Evolutionary conservation across 1,139 yeast genomes (phyloP), one percentile per base, ranked within the genome.

Genomic region (Geotrichum bryndzae): DNA sequence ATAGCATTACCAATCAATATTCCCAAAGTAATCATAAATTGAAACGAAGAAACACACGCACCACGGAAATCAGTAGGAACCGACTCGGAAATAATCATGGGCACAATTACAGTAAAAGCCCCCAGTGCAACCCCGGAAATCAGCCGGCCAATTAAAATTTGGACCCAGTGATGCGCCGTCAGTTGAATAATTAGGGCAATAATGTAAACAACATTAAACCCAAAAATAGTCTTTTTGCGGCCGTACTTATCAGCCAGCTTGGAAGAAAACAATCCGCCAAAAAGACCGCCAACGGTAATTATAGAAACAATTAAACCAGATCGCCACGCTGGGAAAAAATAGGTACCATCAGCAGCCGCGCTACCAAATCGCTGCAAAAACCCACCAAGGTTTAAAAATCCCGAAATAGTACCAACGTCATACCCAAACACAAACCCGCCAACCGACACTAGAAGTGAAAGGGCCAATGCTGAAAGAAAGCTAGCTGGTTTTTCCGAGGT

Each of bases 21-120:
- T 70, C 94, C 94, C 63, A 86, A 76, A 35, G 91, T 86, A 71
- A 87, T 83, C 73, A 82, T 81, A 70, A 84, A 81, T 75, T 87
- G 90, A 79, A 84, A 86, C 67, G 87, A 81, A 54, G 86, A 82
- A 56, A 87, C 90, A 52, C 78, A 62, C 41, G 90, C 82, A 73
- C 92, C 92, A 77, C 94, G 82, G 64, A 85, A 77, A 68, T 81
- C 80, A 72, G 81, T 84, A 63, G 92, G 92, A 50, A 90, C 82
- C 65, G 86, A 80, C 76, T 87, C 92, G 62, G 88, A 80, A 76
- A 86, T 86, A 73, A 86, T 86, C 73, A 87, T 76, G 53, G 90
- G 90, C 61, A 84, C 81, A 60, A 84, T 76, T 50, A 88, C 87
- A 22, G 90, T 80, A 51, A 86, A 82, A 53, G 81, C 80, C 69